Conservation (phyloP, 306 rosid genomes). For the Dicorynia guianensis region DNA sequence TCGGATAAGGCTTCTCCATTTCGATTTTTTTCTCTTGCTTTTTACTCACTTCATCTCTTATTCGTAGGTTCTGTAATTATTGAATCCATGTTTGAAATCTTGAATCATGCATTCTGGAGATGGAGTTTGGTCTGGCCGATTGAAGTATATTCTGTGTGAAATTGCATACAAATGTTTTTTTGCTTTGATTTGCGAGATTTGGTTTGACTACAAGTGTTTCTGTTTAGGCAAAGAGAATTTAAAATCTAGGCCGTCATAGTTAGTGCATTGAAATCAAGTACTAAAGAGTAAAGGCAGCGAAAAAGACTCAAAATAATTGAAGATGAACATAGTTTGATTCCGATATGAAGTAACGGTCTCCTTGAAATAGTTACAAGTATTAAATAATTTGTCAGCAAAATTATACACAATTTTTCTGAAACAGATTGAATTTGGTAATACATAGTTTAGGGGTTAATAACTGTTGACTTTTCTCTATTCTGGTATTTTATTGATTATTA, state of each 20-base stretch:
- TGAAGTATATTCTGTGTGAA: slow-evolving; percentile 1
- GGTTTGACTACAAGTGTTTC: not conserved
- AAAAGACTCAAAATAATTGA: not conserved
- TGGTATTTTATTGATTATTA: not conserved
- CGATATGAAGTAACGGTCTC: too few species aligned
- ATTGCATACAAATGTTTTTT: slow-evolving; percentile 22
- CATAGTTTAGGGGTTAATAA: not conserved
- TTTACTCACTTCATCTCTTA: not conserved
- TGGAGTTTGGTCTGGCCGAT: not conserved
- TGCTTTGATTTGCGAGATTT: slow-evolving; percentile 23
- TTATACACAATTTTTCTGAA: not conserved
- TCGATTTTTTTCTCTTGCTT: not conserved
- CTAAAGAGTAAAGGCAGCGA: not conserved
- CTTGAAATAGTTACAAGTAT: too few species aligned
- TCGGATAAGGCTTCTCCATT: slow-evolving; percentile 20
- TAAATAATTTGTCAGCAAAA: too few species aligned
- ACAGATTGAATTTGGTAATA: not conserved
- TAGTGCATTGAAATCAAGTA: not conserved
- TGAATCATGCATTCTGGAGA: slow-evolving; percentile 5
- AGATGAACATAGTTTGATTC: not conserved
- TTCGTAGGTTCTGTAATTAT: slow-evolving; percentile 2
- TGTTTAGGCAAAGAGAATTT: not conserved
- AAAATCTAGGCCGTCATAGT: not conserved
- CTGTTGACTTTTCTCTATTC: not conserved
- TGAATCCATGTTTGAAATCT: slow-evolving; percentile 9